Conservation (phyloP, 768 basidiomycete genomes). For the Coprinopsis strossmayeri region DNA sequence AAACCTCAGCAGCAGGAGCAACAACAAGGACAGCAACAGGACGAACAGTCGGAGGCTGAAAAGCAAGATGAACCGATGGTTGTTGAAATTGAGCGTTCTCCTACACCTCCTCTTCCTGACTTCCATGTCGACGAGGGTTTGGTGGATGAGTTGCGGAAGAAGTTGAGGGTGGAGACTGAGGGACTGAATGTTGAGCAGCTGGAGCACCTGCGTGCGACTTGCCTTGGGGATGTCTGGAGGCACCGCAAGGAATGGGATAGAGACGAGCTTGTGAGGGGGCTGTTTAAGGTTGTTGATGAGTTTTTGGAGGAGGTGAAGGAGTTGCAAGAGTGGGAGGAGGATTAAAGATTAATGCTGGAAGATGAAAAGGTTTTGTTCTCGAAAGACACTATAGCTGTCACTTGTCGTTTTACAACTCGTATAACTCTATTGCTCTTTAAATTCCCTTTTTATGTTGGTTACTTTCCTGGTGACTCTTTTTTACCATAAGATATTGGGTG, state of each 20-base stretch:
- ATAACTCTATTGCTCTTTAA: background rate
- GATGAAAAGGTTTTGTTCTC: background rate
- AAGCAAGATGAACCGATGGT: background rate
- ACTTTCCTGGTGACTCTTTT: too few relatives aligned
- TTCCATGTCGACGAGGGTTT: constrained; percentile 58
- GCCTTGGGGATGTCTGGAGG: constrained; percentile 77
- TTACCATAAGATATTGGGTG: background rate
- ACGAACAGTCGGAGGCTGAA: constrained; percentile 11
- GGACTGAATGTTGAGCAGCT: constrained; percentile 79
- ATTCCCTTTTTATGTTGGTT: background rate
- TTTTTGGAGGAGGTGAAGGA: constrained; percentile 63
- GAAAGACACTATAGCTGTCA: too few relatives aligned
- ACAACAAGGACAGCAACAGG: constrained; percentile 19
- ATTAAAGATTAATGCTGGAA: background rate
- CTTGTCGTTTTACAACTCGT: too few relatives aligned
- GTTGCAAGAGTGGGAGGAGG: constrained; percentile 14
- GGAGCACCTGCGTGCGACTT: constrained; percentile 87
- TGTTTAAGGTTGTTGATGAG: constrained; percentile 48
- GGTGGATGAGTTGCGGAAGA: constrained; percentile 40
- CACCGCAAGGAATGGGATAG: constrained; percentile 82
- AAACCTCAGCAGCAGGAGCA: constrained; percentile 1
- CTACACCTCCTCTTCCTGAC: constrained; percentile 72
- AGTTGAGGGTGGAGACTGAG: constrained; percentile 49
- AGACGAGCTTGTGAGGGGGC: constrained; percentile 50
- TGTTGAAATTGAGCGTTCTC: constrained; percentile 53